Percentiles rank a stretch among this genome's conserved stretches.
phyloP scores from a whole-genome alignment of 2,329 filamentous ascomycete species.

The Diaporthe vaccinii region DNA sequence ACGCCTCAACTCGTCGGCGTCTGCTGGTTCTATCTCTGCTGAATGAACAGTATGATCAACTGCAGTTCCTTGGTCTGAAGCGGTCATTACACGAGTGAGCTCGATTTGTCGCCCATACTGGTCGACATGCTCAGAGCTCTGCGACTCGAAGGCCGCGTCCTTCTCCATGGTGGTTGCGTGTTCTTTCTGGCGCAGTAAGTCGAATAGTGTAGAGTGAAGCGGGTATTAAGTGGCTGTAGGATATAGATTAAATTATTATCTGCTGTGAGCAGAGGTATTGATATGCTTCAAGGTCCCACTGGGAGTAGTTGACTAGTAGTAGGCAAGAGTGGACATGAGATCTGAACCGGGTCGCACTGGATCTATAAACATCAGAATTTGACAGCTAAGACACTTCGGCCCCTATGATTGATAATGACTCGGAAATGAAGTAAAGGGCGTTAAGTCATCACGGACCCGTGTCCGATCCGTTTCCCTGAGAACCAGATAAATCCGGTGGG shows the following conservation, averaged over 20 bases:
- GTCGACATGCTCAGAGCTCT: constrained; percentile 5
- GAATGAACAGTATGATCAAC: background rate
- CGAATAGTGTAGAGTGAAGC: background rate
- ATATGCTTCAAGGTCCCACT: background rate
- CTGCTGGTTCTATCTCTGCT: constrained; percentile 18
- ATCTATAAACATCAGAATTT: constrained; percentile 23
- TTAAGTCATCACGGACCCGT: constrained; percentile 25
- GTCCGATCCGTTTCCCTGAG: background rate
- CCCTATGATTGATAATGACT: constrained; percentile 23
- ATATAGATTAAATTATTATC: constrained; percentile 15
- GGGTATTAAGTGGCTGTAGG: background rate
- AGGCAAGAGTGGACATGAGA: background rate
- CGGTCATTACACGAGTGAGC: background rate
- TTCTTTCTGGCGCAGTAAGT: background rate
- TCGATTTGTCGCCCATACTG: constrained; percentile 19
- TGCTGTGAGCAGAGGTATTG: background rate
- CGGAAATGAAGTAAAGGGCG: background rate
- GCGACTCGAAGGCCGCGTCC: background rate
- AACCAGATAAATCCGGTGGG: constrained; percentile 6
- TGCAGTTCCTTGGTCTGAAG: constrained; percentile 8
- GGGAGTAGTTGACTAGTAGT: background rate
- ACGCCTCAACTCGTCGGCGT: constrained; percentile 31
- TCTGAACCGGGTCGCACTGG: background rate
- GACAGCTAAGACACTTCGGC: constrained; percentile 20
- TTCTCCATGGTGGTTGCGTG: constrained; percentile 12